Conservation (phyloP, 2,329 filamentous ascomycete species). For the Neopestalotiopsis sp. region DNA sequence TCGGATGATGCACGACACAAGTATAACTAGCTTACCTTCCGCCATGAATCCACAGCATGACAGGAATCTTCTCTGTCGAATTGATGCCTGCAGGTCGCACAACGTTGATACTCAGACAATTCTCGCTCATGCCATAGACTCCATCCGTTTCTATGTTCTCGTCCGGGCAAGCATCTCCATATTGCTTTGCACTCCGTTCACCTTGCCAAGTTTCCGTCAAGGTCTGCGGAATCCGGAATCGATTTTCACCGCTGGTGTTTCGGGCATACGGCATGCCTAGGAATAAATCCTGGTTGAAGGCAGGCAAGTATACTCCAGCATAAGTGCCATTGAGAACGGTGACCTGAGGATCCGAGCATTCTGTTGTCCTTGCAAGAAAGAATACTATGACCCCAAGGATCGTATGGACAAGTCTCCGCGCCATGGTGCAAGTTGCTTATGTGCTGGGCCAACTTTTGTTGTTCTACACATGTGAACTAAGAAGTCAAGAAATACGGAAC, state of each 20-base stretch:
- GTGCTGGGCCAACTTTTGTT: not conserved
- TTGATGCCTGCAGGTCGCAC: slow-evolving; percentile 31
- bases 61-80: slow-evolving; percentile 29
- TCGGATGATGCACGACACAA: not conserved
- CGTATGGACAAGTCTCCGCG: not conserved
- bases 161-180: slow-evolving; percentile 32
- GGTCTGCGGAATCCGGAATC: slow-evolving; percentile 38
- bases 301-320: slow-evolving; percentile 36
- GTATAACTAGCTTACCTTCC: slow-evolving; percentile 22
- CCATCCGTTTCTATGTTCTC: slow-evolving; percentile 23
- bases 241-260: slow-evolving; percentile 37
- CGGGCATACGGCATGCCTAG: slow-evolving; percentile 63
- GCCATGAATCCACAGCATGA: slow-evolving; percentile 41
- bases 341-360: slow-evolving; percentile 26
- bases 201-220: slow-evolving; percentile 29
- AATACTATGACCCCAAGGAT: not conserved
- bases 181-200: slow-evolving; percentile 26
- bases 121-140: slow-evolving; percentile 35
- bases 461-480: not conserved
- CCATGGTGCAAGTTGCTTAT: not conserved
- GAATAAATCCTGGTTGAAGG: slow-evolving; percentile 55
- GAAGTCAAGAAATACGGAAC: not conserved
- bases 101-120: slow-evolving; percentile 40
- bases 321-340: slow-evolving; percentile 42
- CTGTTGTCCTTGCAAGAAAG: not conserved